These are phyloP conservation scores for Aspergillus ochraceus DNA, from an alignment of 2,329 filamentous ascomycete genomes.

Conservation along the genomic window DNA sequence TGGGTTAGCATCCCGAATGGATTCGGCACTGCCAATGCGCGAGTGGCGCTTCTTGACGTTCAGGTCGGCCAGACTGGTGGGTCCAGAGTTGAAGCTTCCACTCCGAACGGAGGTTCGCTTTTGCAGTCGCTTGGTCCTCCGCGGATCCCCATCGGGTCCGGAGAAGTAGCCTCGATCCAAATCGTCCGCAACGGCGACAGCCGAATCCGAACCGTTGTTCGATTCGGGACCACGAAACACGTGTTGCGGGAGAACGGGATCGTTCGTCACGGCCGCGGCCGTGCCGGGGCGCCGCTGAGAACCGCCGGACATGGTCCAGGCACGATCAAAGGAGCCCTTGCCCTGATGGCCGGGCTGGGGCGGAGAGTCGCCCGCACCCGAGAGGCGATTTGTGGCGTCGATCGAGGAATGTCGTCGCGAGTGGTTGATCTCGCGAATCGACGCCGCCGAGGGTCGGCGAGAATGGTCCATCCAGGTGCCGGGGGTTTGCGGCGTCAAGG, in stretches of 20 bases:
- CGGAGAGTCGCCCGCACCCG: constrained; percentile 27
- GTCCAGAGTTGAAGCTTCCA: constrained; percentile 58
- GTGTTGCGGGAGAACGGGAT: constrained; percentile 17
- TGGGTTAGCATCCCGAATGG: constrained; percentile 58
- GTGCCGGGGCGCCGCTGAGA: constrained; percentile 35
- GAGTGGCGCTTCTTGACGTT: constrained; percentile 71
- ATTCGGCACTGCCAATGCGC: constrained; percentile 76
- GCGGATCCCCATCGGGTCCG: constrained; percentile 76
- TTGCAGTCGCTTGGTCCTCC: constrained; percentile 71
- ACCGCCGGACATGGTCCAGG: constrained; percentile 55
- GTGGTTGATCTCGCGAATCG: constrained; percentile 78
- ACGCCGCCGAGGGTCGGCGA: constrained; percentile 72
- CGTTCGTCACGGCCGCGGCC: constrained; percentile 28
- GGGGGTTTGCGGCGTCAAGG: constrained; percentile 46
- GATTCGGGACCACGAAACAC: constrained; percentile 20
- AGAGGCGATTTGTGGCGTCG: constrained; percentile 58
- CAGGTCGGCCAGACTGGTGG: constrained; percentile 73
- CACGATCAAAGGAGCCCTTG: constrained; percentile 59
- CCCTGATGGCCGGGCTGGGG: constrained; percentile 50
- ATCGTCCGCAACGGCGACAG: constrained; percentile 49
- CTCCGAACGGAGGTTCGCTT: constrained; percentile 58
- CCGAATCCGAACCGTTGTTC: constrained; percentile 35
- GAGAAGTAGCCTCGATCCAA: constrained; percentile 92
- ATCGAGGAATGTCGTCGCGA: constrained; percentile 85
- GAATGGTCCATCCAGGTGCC: constrained; percentile 41